Evolutionary conservation across 1,139 yeast genomes (phyloP).

Genomic region (Yamadazyma dushanensis): DNA sequence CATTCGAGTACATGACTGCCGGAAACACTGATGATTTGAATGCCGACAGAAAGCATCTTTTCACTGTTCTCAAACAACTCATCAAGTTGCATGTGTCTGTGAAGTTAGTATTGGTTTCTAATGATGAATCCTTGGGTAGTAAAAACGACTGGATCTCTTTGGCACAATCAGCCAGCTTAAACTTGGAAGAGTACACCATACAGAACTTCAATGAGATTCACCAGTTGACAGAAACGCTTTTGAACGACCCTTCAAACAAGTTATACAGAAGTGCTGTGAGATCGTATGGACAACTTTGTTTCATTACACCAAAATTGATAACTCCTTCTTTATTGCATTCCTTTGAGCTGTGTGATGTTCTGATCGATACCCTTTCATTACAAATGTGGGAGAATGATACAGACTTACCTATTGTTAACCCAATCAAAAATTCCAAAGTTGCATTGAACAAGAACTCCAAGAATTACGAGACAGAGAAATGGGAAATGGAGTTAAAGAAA

Average conservation of each 20-base stretch:
- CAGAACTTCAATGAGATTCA: slow-evolving; percentile 40
- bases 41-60: slow-evolving; percentile 26
- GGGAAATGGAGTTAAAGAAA: slow-evolving; percentile 85
- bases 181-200: slow-evolving; percentile 62
- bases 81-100: slow-evolving; percentile 26
- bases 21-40: slow-evolving; percentile 11
- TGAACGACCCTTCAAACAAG: slow-evolving; percentile 10
- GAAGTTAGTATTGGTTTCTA: slow-evolving; percentile 55
- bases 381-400: slow-evolving; percentile 77
- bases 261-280: slow-evolving; percentile 49
- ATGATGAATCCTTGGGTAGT: slow-evolving; percentile 42
- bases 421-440: slow-evolving; percentile 43
- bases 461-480: slow-evolving; percentile 81
- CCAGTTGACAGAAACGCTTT: slow-evolving; percentile 10
- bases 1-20: slow-evolving; percentile 6
- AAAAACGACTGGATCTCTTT: slow-evolving; percentile 81
- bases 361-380: slow-evolving; percentile 31
- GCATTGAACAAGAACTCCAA: slow-evolving; percentile 60
- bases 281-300: slow-evolving; percentile 65
- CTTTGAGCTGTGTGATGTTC: slow-evolving; percentile 36
- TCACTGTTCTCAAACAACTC: slow-evolving; percentile 47
- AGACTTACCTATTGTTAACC: slow-evolving; percentile 51
- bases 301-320: slow-evolving; percentile 64
- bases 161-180: slow-evolving; percentile 55
- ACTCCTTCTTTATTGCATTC: slow-evolving; percentile 50